Base-by-base conservation (phyloP, 1,284 basidiomycete species). In the Phlebopus sp. region DNA sequence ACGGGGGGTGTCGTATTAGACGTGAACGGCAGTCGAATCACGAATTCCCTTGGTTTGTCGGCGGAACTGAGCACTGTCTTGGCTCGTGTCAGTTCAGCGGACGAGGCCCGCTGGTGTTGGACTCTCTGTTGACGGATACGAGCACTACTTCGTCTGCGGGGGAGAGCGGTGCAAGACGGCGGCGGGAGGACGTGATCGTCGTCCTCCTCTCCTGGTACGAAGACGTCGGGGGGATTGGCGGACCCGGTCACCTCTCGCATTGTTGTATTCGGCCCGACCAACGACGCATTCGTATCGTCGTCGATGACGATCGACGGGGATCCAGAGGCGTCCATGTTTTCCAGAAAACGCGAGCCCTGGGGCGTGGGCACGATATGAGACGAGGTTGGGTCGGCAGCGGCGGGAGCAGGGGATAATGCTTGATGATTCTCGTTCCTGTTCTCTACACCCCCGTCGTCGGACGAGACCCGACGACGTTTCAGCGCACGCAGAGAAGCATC, bases 81-180 rank as follows among this genome's bases (percentile, higher is more conserved):
- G 35, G 52, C 42, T 25, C 45, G 50, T 14, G 47, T 21, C 23
- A 53, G 25, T n/a, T 38, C 32, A 9, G 47, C n/a, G 3, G 51
- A 58, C 14, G 49, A 50, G 0, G 37, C 37, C 36, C 52, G 60
- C 37, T 47, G 60, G 14, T 60, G 34, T 6, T n/a, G n/a, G n/a
- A 42, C 32, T 7, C 58, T 41, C 34, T 53, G 55, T 30, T 47
- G n/a, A n/a, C n/a, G 49, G 36, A 67, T 63, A 17, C 63, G 66
- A 29, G 51, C 49, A 36, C 66, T 68, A 36, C 66, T 68, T 38
- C 61, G 50, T 42, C 60, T 61, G 29, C 53, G 54, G 11, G 52
- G 49, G 21, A 49, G 19, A 9, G 41, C 39, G 2, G 27, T 40
- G 17, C 44, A 19, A 8, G 7, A 32, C 4, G 37, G 34, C n/a